Evolutionary conservation across 192 early-diverging fungal species (phyloP), one percentile per base, ranked within the genome.

Genomic region (Podila clonocystis): DNA sequence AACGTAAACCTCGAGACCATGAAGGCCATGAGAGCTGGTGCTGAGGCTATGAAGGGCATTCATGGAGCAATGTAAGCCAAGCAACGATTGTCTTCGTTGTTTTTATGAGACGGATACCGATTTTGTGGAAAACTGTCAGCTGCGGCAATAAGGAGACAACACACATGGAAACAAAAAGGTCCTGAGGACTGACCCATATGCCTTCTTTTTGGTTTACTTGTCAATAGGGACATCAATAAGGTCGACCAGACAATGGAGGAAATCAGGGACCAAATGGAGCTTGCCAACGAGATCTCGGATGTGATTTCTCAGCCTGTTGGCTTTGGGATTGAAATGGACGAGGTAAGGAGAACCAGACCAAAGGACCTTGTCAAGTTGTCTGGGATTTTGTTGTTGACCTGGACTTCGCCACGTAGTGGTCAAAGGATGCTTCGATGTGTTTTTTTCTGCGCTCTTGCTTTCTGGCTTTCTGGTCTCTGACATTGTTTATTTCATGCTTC

Each of bases 201-300:
- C 9, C 58, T 50, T 15, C 28, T 41, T 26, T 31, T 22, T 55
- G 11, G 3, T 61, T 30, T 59, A 55, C 24, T 34, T 58, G 15
- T 41, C n/a, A 61, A 62, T 68, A 95, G 93, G 87, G 87, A 96
- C 73, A 95, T 97, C 62, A 91, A 96, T 77, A 97, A 95, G 89
- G 97, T 99, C 30, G 98, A 99, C 75, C 87, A 88, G 48, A 96
- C 93, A 15, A 96, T 97, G 95, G 98, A 99, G 71, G 95, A 97
- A 62, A 97, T 99, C 69, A 91, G 94, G 33, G 98, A 99, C 68
- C 96, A 99, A 82, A 97, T 98, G 94, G 96, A 97, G 70, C 77
- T 97, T 69, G 94, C 96, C 22, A 96, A 97, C 74, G 98, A 98
- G 84, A 91, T 99, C 13, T 93, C 92, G 20, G 94, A 97, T 45